Evolutionary conservation across 257 asterid species (phyloP).

Genomic region (Fraxinus pennsylvanica): DNA sequence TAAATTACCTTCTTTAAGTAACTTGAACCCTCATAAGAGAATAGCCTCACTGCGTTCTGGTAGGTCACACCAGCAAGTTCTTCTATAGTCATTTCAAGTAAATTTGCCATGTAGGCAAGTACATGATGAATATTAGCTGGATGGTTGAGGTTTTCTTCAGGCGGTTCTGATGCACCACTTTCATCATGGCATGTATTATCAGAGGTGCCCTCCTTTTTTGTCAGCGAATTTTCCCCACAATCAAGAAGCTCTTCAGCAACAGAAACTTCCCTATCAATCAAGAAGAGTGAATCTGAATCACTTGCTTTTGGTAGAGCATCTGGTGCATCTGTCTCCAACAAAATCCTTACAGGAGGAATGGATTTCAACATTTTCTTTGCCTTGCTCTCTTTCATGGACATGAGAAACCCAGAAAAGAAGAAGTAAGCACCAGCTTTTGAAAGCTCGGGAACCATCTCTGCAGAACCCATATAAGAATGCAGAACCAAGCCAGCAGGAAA

Average conservation of each 20-base stretch:
- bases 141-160: conserved; percentile 57
- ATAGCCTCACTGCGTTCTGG: conserved; percentile 61
- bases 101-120: conserved; percentile 65
- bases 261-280: conserved; percentile 33
- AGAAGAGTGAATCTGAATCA: conserved; percentile 37
- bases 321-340: conserved; percentile 96
- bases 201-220: not conserved
- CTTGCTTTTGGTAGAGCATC: conserved; percentile 64
- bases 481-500: conserved; percentile 76
- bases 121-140: conserved; percentile 85
- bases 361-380: conserved; percentile 81
- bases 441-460: conserved; percentile 90
- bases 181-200: conserved; percentile 13
- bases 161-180: conserved; percentile 13
- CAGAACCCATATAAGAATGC: conserved; percentile 93
- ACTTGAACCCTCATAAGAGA: conserved; percentile 79
- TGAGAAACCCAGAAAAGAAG: conserved; percentile 87
- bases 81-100: conserved; percentile 59
- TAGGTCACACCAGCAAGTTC: conserved; percentile 75
- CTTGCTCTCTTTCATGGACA: conserved; percentile 87
- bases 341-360: conserved; percentile 75
- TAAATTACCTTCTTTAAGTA: conserved; percentile 36
- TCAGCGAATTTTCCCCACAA: conserved; percentile 21
- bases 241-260: conserved; percentile 21
- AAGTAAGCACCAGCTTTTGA: conserved; percentile 85